Evolutionary conservation across 345 rosid species (phyloP).

Genomic region (Eucalyptus guilfoylei): DNA sequence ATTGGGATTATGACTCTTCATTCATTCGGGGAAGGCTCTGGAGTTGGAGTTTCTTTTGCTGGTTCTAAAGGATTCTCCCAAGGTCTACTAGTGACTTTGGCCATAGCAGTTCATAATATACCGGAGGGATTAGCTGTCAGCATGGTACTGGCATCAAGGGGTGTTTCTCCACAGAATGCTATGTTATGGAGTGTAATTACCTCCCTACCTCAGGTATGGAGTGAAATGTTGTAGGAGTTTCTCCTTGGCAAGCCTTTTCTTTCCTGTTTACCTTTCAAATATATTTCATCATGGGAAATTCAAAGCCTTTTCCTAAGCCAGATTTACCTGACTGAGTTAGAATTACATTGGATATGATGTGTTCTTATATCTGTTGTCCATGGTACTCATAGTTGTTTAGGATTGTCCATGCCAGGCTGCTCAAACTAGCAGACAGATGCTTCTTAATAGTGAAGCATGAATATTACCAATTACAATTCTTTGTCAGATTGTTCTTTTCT

Average conservation of each 20-base stretch:
- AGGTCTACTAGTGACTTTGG: slow-evolving; percentile 96
- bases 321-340: neutral
- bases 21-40: slow-evolving; percentile 99
- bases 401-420: neutral
- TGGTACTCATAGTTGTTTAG: neutral
- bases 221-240: neutral
- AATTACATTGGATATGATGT: neutral
- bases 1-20: slow-evolving; percentile 99
- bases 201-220: slow-evolving; percentile 87
- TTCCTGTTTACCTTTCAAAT: neutral
- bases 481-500: neutral
- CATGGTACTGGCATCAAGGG: slow-evolving; percentile 97
- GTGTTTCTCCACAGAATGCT: slow-evolving; percentile 98
- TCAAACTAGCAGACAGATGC: neutral
- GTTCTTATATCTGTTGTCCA: neutral
- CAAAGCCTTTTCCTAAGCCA: neutral
- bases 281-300: neutral
- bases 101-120: slow-evolving; percentile 96
- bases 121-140: slow-evolving; percentile 99
- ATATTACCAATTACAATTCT: neutral
- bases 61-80: slow-evolving; percentile 94
- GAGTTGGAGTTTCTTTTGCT: slow-evolving; percentile 99
- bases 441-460: neutral
- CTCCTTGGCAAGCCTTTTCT: neutral
- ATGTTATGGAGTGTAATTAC: slow-evolving; percentile 99